A percentile compares a stretch with the other conserved stretches of the same genome.
Conservation (phyloP, 1,284 basidiomycete species). For the Farysia itapuensis region DNA sequence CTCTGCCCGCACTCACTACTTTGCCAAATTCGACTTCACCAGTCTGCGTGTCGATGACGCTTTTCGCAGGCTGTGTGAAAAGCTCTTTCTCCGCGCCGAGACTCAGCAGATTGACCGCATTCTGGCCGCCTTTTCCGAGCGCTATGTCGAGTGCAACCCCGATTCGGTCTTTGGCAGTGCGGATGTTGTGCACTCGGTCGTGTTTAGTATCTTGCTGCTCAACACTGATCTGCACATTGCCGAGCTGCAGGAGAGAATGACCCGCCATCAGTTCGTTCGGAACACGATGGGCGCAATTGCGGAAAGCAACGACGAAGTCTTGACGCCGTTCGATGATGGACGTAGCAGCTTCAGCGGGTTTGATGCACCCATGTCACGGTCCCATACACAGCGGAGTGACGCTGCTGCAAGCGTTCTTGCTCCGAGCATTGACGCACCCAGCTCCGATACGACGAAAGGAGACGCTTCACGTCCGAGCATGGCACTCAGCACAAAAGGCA, state of each 20-base stretch:
- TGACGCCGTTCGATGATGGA: slow-evolving; percentile 13
- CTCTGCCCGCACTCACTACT: slow-evolving; percentile 74
- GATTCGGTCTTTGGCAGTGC: slow-evolving; percentile 72
- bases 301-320: slow-evolving; percentile 18
- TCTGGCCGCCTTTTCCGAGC: slow-evolving; percentile 81
- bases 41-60: slow-evolving; percentile 80
- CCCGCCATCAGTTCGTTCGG: slow-evolving; percentile 84
- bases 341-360: slow-evolving; percentile 36
- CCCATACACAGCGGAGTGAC: too few relatives aligned
- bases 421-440: too few relatives aligned
- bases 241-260: slow-evolving; percentile 85
- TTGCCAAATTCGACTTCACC: slow-evolving; percentile 85
- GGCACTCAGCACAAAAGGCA: too few relatives aligned
- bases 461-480: too few relatives aligned
- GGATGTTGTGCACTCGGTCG: slow-evolving; percentile 88
- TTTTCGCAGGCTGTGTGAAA: slow-evolving; percentile 84
- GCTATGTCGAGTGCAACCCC: slow-evolving; percentile 90
- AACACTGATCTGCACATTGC: slow-evolving; percentile 98
- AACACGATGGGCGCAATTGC: slow-evolving; percentile 82
- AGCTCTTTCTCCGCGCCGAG: slow-evolving; percentile 90
- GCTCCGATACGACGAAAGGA: too few relatives aligned
- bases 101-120: slow-evolving; percentile 98
- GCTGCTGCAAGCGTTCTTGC: too few relatives aligned
- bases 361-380: too few relatives aligned
- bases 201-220: slow-evolving; percentile 87